A percentile compares a stretch with the other conserved stretches of the same genome.
Conservation (phyloP, 345 rosid genomes). For the Clausena lansium region DNA sequence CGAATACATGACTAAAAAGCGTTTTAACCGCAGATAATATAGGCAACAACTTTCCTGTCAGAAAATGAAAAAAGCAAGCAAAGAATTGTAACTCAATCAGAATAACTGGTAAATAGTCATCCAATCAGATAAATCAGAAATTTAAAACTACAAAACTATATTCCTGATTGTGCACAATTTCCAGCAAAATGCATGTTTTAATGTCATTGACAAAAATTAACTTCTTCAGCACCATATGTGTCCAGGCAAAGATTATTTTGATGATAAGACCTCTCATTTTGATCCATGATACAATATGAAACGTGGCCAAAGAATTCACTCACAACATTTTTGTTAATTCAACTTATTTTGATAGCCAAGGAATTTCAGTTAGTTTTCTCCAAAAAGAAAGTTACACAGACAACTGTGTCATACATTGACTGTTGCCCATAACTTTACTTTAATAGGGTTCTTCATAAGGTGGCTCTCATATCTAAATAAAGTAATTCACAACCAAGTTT, state of each 20-base stretch:
- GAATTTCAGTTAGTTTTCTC: neutral
- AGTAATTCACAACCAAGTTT: neutral
- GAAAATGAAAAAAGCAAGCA: neutral
- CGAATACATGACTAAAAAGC: constrained; percentile 68
- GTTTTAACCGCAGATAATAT: constrained; percentile 62
- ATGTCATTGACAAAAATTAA: neutral
- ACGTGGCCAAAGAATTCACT: neutral
- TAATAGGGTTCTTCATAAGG: neutral
- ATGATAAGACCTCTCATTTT: neutral
- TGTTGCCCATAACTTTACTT: neutral
- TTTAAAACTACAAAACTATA: neutral
- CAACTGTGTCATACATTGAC: too few relatives aligned
- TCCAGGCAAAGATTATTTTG: neutral
- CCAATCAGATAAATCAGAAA: neutral
- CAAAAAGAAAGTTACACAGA: neutral
- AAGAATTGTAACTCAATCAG: neutral
- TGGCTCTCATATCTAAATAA: neutral
- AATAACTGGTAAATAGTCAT: neutral
- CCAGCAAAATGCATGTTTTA: neutral
- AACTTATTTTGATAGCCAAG: neutral
- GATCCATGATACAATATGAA: neutral
- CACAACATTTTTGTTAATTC: neutral
- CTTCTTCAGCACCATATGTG: neutral
- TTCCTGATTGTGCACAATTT: neutral
- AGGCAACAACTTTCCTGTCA: constrained; percentile 58